Percentiles rank a stretch among this genome's conserved stretches.
phyloP scores from a whole-genome alignment of 2,329 filamentous ascomycete genomes.

The Pseudophaeomoniella oleicola region DNA sequence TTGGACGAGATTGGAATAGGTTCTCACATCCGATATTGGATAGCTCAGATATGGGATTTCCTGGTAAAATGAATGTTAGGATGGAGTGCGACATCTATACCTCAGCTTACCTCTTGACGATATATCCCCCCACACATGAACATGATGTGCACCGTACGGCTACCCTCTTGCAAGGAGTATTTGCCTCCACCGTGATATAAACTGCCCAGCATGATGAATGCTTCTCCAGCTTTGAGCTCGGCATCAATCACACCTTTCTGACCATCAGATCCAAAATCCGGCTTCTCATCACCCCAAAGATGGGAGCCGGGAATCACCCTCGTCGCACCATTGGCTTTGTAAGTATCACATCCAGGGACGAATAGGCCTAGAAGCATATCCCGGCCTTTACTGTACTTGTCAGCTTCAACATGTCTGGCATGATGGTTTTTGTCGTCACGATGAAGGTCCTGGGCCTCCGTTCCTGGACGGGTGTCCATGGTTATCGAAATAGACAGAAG shows the following conservation, averaged over 20 bases:
- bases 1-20: conserved; percentile 20
- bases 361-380: conserved; percentile 23
- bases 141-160: conserved; percentile 23
- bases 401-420: conserved; percentile 14
- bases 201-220: conserved; percentile 24
- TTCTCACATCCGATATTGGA: conserved; percentile 22
- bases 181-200: conserved; percentile 22
- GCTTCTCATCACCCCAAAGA: conserved; percentile 23
- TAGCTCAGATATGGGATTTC: conserved; percentile 22
- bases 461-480: conserved; percentile 20
- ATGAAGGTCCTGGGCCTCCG: conserved; percentile 19
- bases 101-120: conserved; percentile 16
- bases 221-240: conserved; percentile 21
- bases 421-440: conserved; percentile 27
- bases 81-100: no score
- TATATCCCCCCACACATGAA: conserved; percentile 24
- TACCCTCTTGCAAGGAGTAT: conserved; percentile 15
- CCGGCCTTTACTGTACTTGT: conserved; percentile 14
- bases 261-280: conserved; percentile 18
- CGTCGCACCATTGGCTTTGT: conserved; percentile 21
- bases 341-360: conserved; percentile 21
- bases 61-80: not conserved
- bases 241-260: conserved; percentile 16
- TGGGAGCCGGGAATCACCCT: conserved; percentile 22
- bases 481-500: conserved; percentile 23